These are phyloP conservation scores for Plectosphaerella cucumerina DNA, from an alignment of 2,329 filamentous ascomycete species.

Conservation along the genomic window DNA sequence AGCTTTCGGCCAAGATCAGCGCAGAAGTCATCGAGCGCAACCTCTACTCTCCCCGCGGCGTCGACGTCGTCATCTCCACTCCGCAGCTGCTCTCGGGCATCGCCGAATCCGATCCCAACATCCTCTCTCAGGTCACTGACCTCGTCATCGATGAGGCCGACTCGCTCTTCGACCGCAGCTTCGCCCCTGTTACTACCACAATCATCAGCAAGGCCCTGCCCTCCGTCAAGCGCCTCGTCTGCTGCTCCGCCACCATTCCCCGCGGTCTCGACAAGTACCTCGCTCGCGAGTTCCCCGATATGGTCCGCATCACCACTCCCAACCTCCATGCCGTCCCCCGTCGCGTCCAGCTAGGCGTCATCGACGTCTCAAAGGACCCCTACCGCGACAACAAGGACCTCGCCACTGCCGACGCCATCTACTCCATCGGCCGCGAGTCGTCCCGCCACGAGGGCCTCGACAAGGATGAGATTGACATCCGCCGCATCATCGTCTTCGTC, in stretches of 20 bases:
- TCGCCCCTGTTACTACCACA: constrained; percentile 74
- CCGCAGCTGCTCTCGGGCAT: constrained; percentile 88
- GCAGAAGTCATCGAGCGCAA: constrained; percentile 78
- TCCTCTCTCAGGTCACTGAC: constrained; percentile 86
- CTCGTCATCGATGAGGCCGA: constrained; percentile 94
- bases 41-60: constrained; percentile 73
- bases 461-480: constrained; percentile 60
- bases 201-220: constrained; percentile 80
- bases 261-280: constrained; percentile 82
- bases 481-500: constrained; percentile 91
- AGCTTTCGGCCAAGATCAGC: constrained; percentile 74
- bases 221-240: constrained; percentile 78
- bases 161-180: constrained; percentile 90
- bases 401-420: constrained; percentile 92
- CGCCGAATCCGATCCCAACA: constrained; percentile 82
- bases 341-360: constrained; percentile 86
- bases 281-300: constrained; percentile 75
- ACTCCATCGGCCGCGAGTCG: constrained; percentile 80
- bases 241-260: constrained; percentile 96
- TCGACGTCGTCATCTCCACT: constrained; percentile 83
- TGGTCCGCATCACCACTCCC: constrained; percentile 83
- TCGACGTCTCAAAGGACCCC: constrained; percentile 88
- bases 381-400: constrained; percentile 91
- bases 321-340: constrained; percentile 95
- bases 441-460: constrained; percentile 51